Conservation (phyloP, 805 yeast genomes). For the Kluyveromyces aestuarii region DNA sequence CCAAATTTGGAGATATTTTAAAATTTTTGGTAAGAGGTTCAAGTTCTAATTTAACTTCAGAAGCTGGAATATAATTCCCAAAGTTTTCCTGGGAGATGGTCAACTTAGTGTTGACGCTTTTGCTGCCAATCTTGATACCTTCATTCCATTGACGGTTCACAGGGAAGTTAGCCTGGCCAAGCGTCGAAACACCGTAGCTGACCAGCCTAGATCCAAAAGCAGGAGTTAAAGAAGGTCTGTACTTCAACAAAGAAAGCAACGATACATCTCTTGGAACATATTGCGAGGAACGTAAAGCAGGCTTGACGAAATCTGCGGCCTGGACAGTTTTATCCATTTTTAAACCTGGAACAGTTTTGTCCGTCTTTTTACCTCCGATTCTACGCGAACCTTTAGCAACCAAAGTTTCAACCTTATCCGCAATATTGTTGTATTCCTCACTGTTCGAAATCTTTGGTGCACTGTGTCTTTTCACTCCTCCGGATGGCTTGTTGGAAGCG, state of each 20-base stretch:
- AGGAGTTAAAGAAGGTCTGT: conserved; percentile 14
- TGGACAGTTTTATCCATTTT: background rate
- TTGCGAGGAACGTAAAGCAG: conserved; percentile 2
- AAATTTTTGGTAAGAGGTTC: conserved; percentile 21
- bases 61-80: conserved; percentile 63
- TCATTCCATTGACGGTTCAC: conserved; percentile 15
- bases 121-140: conserved; percentile 8
- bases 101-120: conserved; percentile 7
- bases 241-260: conserved; percentile 17
- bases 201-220: conserved; percentile 13
- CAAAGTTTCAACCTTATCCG: background rate
- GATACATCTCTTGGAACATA: conserved; percentile 20
- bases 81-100: conserved; percentile 49
- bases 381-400: background rate
- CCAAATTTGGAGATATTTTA: conserved; percentile 7
- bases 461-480: conserved; percentile 2
- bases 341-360: conserved; percentile 10
- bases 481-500: conserved; percentile 1
- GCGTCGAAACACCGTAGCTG: conserved; percentile 13
- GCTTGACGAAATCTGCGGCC: background rate
- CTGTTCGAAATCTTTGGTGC: background rate
- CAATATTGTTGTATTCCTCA: background rate
- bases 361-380: background rate
- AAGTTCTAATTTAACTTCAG: conserved; percentile 21
- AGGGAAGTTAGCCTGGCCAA: conserved; percentile 20